Evolutionary conservation across 2,329 filamentous ascomycete genomes (phyloP).

Genomic region (Sporothrix humicola): DNA sequence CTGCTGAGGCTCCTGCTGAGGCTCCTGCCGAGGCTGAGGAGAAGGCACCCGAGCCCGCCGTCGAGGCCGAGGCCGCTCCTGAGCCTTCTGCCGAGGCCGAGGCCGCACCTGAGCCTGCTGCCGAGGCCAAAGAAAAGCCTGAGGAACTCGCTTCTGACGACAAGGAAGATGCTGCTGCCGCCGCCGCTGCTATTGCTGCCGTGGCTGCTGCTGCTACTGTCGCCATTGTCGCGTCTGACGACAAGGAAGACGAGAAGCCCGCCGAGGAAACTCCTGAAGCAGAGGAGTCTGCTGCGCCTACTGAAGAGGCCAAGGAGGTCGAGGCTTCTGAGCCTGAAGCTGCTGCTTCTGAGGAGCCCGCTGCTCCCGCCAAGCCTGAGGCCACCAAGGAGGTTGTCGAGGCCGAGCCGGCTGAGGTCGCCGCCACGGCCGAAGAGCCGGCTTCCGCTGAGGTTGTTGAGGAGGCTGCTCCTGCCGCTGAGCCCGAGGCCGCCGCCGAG

Average conservation of each 20-base stretch:
- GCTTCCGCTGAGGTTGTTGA: background rate
- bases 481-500: background rate
- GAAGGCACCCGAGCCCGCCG: background rate
- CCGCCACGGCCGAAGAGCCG: background rate
- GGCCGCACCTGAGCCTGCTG: background rate
- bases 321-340: conserved; percentile 17
- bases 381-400: conserved; percentile 6
- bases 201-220: conserved; percentile 18
- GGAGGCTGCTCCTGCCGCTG: background rate
- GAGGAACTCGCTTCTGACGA: background rate
- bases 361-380: background rate
- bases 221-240: background rate
- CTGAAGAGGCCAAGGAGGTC: background rate
- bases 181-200: background rate
- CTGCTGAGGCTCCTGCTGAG: background rate
- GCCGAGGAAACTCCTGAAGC: background rate
- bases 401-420: background rate
- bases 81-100: background rate
- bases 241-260: conserved; percentile 14
- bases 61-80: background rate
- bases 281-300: background rate
- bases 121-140: background rate
- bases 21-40: background rate
- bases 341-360: conserved; percentile 10
- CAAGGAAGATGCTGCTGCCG: background rate